Base-by-base conservation (phyloP, 2,329 filamentous ascomycete species). In the Huntiella savannae region DNA sequence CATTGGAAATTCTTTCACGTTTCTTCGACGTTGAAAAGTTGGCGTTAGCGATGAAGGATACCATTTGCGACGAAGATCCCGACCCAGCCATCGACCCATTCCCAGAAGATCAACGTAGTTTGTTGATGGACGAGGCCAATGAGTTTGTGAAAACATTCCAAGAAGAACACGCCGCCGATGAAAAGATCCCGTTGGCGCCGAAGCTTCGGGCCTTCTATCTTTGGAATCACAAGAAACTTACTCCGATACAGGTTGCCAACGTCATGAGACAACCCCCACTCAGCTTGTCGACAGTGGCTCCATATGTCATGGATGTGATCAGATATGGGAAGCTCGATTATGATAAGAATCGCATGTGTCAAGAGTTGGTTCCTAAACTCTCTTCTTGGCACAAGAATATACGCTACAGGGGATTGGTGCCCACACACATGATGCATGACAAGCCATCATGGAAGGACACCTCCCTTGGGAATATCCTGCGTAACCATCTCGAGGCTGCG, bases 201-300 rank as follows among this genome's bases (percentile, higher is more conserved):
- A 32, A 43, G 15, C 28, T 82, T 1, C 67, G 73, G 11, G 66
- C 75, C 1, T 83, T 82, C 54, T 71, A 69, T 52, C 59, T 84
- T 15, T 84, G 79, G 79, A 63, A 75, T 46, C 67, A 75, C 48
- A 57, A 66, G 5, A 60, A 64, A 10, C 60, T 81, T 13, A 52
- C 57, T 0, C 63, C 75, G 0, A 54, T 59, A 0, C 59, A 63
- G 1, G 62, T 81, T 12, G 75, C 75, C 2, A 59, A 55, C 2
- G 51, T 80, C 1, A 59, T 80, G n/a, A 66, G 77, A 2, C 62
- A 73, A 7, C 75, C 76, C 11, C 76, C 79, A 2, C 57, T 83
- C 2, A 63, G 69, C 51, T 62, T 59, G 0, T 58, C 54, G 11
- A 81, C 75, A 0, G 73, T 82, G 1, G 62, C 66, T 1, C 59